Base-by-base conservation (phyloP, 1,284 basidiomycete genomes). In the Blastosporella zonata region DNA sequence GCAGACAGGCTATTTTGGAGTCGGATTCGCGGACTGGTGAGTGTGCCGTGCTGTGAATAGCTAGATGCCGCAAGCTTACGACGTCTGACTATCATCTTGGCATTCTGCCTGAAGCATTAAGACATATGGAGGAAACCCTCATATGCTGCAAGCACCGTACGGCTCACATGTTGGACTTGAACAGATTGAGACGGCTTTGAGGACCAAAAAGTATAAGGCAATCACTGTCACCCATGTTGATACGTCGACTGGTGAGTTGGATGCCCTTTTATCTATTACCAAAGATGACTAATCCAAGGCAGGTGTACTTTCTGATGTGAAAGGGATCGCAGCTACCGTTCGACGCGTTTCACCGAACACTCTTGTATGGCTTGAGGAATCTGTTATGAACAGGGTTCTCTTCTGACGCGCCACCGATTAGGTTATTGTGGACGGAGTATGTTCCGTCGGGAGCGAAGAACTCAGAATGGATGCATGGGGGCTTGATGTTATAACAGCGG, bases 151-250 rank as follows among this genome's bases (percentile, higher is more conserved):
- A 57, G 91, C 95, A 2, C 78, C 85, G 25, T 75, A 97, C 52
- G 97, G 97, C 27, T 80, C 78, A 31, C 80, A 86, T 22, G 87
- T 93, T 13, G 71, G 78, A 44, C 66, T 73, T 28, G 67, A 75
- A 4, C 79, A 86, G 35, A 70, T 96, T 38, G 84, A 87, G 61
- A 69, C 75, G 15, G 89, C 90, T 1, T 76, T 98, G 43, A 74
- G 79, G 66, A 69, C 77, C 55, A 91, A 92, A 68, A 86, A 87
- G 65, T 97, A 91, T 78, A 97, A 96, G 69, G 67, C 93, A 40
- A 73, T 95, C 55, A 95, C 94, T 6, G 83, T 98, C 62, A 98
- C 97, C 5, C 96, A 99, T 63, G 94, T 96, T 51, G 92, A 95
- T 67, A 94, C 92, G 2, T 93, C 91, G 6, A 94, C 92, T 43